Base-by-base conservation (phyloP, 2,329 filamentous ascomycete genomes). In the Calonectria honghensis region DNA sequence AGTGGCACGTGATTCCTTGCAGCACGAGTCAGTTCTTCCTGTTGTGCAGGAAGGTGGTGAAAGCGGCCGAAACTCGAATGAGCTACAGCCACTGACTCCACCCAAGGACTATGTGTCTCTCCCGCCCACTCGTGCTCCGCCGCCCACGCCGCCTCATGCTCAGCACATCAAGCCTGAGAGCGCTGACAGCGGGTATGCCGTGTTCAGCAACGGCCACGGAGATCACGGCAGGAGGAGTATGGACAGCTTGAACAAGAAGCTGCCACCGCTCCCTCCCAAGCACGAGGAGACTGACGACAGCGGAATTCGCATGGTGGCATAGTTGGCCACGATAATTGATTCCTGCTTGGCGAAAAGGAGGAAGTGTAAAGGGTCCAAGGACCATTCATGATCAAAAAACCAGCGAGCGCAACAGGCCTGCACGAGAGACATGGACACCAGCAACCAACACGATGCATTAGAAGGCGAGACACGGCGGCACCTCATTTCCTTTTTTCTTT, bases 11-110 rank as follows among this genome's bases (percentile, higher is more conserved):
- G 82, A 94, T 88, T 85, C 90, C 86, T 29, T 90, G 87, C 81
- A 88, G 88, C 93, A 79, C 83, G 92, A 83, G 81, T 83, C 83
- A 81, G 90, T 86, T 1, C 86, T 98, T 2, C 96, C 96, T 0
- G 93, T 98, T 13, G 96, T 98, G 9, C 95, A 98, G 79, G 96
- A 98, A 85, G 94, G 92, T n/a, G 94, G 92, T 6, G 96, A 98
- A 84, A 93, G 52, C 4, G 57, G 35, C 35, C 35, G 57, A 63
- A 35, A 87, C 73, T 91, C 90, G 61, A 83, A 79, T 59, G 79
- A 79, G 75, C 82, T 59, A 14, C 85, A 87, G 32, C 87, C 87
- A 1, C 73, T 82, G 39, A 88, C 88, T 3, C 87, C 88, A 0
- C 84, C 84, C 20, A 89, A 88, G 73, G 81, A 84, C 18, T 71